phyloP scores from a whole-genome alignment of 768 basidiomycete species.

The Mycena rosella region DNA sequence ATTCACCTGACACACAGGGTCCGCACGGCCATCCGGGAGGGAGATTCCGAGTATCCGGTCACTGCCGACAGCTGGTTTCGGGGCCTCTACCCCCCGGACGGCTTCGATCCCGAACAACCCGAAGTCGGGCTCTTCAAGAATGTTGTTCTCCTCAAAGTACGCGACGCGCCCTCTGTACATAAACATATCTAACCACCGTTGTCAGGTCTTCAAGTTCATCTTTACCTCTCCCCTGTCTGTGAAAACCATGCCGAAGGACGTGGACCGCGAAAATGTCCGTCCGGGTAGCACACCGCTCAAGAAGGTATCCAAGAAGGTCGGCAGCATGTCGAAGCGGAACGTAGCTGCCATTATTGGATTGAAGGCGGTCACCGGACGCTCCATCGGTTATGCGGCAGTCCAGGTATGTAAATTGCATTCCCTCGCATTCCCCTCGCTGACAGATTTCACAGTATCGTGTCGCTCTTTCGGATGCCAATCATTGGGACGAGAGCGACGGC shows the following conservation, averaged over 20 bases:
- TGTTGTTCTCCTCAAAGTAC: background rate
- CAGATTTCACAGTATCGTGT: slow-evolving; percentile 29
- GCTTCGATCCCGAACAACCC: background rate
- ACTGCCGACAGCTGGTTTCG: slow-evolving; percentile 4
- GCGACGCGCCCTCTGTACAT: too few relatives aligned
- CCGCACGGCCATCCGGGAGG: too few relatives aligned
- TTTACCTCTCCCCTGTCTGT: slow-evolving; percentile 2
- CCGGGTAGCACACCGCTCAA: background rate
- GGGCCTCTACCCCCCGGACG: background rate
- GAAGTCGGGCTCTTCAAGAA: background rate
- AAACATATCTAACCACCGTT: background rate
- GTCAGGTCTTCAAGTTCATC: background rate
- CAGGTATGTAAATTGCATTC: slow-evolving; percentile 38
- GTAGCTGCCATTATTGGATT: slow-evolving; percentile 29
- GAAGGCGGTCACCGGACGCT: slow-evolving; percentile 32
- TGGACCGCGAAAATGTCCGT: background rate
- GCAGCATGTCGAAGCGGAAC: background rate
- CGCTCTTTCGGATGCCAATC: slow-evolving; percentile 26
- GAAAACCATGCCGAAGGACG: background rate
- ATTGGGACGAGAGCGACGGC: slow-evolving; percentile 31
- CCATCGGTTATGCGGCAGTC: slow-evolving; percentile 32
- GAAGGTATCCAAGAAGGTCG: background rate
- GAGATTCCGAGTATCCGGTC: background rate
- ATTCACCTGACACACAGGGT: too few relatives aligned
- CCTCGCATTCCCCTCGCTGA: background rate